Evolutionary conservation across 202 grass and related monocot species (phyloP).

Genomic region (Carex arenaria): DNA sequence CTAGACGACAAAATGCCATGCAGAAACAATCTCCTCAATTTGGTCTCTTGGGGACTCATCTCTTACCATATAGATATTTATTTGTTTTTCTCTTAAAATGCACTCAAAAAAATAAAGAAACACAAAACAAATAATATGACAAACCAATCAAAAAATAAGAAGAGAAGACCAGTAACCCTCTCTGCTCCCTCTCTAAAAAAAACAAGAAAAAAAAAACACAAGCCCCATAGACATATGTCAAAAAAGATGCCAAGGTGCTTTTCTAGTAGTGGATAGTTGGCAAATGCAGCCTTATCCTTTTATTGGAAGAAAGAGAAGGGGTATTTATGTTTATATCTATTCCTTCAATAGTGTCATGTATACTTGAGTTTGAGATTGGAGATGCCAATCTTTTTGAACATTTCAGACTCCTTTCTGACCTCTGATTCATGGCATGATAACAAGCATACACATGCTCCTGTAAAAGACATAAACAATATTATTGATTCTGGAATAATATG

Average conservation of each 20-base stretch:
- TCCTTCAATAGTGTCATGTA: constrained; percentile 56
- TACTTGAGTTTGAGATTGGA: constrained; percentile 30
- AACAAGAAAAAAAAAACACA: constrained; percentile 33
- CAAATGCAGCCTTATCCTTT: constrained; percentile 50
- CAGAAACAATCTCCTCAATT: background rate
- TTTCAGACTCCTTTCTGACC: constrained; percentile 20
- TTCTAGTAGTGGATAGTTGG: constrained; percentile 24
- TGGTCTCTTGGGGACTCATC: background rate
- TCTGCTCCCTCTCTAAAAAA: constrained; percentile 11
- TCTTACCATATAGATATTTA: constrained; percentile 13
- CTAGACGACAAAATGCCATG: background rate
- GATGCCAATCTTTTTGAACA: constrained; percentile 13
- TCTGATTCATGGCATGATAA: constrained; percentile 56
- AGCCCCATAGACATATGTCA: constrained; percentile 40
- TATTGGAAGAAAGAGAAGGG: constrained; percentile 29
- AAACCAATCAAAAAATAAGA: constrained; percentile 26
- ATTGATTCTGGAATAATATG: background rate
- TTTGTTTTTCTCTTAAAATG: constrained; percentile 28
- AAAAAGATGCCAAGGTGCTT: constrained; percentile 43
- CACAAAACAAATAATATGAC: constrained; percentile 25
- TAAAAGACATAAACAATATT: constrained; percentile 6
- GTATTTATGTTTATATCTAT: constrained; percentile 33
- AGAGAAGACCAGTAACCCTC: background rate
- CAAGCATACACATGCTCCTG: constrained; percentile 80
- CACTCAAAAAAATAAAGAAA: constrained; percentile 35